Evolutionary conservation across 139 green algal species (phyloP), one percentile per base, ranked within the genome.

Genomic region (Chlamydomonas asymmetrica): DNA sequence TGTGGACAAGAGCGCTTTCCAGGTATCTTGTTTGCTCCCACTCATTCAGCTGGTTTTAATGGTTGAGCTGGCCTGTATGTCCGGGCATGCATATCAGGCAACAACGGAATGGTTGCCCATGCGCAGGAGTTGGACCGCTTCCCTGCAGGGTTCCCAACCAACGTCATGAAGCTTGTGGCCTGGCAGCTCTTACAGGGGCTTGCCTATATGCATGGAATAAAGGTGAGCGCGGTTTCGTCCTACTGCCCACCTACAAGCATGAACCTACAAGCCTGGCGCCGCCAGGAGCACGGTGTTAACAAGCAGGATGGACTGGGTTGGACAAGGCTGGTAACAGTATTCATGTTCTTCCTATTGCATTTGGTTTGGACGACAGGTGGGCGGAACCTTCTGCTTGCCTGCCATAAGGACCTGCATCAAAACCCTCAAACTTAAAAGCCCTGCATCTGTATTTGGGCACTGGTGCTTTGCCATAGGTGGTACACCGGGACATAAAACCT

Each of bases 401-500:
- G 18, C 4, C 57, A 16, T 38, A 5, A 7, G 25, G 7, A 6
- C 29, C 29, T 32, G 27, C n/a, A 16, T 32, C 29, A 29, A 29
- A 22, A 29, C 59, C n/a, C 59, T 32, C n/a, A 29, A 29, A 13
- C n/a, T 40, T 64, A 16, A 3, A 32, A 3, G 9, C 34, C 61
- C n/a, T n/a, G n/a, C n/a, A n/a, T n/a, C n/a, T n/a, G n/a, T n/a
- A n/a, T n/a, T n/a, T n/a, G n/a, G n/a, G n/a, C n/a, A n/a, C n/a
- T n/a, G n/a, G n/a, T n/a, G n/a, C 34, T 18, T 9, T 22, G 23
- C 25, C 29, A 9, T 48, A 73, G 66, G 59, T 73, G 13, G 49
- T 73, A 6, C 90, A 95, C 67, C 83, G 91, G 2, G 93, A 98
- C 83, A 69, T 98, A 5, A 94, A 94, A 48, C 88, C 89, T n/a